These are phyloP conservation scores for Fusarium proliferatum DNA, from an alignment of 2,329 filamentous ascomycete species.

Conservation along the genomic window DNA sequence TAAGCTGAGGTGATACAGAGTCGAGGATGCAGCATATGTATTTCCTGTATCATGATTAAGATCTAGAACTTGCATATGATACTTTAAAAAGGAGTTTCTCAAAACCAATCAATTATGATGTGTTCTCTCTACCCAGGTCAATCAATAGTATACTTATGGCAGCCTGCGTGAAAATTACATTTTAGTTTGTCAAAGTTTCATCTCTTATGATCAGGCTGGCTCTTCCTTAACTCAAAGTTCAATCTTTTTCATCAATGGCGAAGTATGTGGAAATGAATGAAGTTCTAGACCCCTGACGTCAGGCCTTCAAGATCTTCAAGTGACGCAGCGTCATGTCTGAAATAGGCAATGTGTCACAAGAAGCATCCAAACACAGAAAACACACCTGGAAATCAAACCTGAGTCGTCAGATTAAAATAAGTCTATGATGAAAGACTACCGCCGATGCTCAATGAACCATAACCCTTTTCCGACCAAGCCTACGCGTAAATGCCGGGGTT, in stretches of 20 bases:
- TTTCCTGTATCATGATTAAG: background rate
- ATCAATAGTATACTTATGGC: background rate
- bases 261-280: background rate
- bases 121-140: background rate
- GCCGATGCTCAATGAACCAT: slow-evolving; percentile 9
- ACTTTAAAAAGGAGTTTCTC: background rate
- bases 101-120: background rate
- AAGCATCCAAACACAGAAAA: background rate
- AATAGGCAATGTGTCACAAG: slow-evolving; percentile 5
- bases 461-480: slow-evolving; percentile 18
- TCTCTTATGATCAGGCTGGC: background rate
- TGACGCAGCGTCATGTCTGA: background rate
- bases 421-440: slow-evolving; percentile 7
- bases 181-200: background rate
- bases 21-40: background rate
- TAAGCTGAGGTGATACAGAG: background rate
- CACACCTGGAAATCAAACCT: background rate
- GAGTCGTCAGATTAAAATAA: slow-evolving; percentile 4
- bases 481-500: slow-evolving; percentile 37
- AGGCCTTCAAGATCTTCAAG: background rate
- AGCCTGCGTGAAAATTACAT: background rate
- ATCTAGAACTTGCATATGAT: background rate
- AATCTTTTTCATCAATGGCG: background rate
- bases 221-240: background rate
- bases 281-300: background rate